Conservation (phyloP, 2,329 filamentous ascomycete species). For the Exserohilum rostratum region DNA sequence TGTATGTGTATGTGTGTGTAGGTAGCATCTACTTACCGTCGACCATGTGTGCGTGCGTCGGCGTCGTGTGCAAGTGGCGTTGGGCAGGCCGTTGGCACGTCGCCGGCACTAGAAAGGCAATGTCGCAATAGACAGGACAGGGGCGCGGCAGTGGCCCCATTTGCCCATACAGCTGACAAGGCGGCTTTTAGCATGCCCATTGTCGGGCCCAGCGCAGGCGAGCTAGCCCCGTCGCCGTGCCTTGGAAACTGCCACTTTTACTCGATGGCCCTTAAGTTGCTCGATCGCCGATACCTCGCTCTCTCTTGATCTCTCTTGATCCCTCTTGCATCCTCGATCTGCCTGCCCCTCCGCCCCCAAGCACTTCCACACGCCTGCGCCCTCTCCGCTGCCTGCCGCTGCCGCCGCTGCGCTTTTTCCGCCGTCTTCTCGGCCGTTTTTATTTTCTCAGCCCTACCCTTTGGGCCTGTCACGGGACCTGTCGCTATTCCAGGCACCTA, state of each 20-base stretch:
- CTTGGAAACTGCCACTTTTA: constrained; percentile 9
- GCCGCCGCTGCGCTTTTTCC: constrained; percentile 5
- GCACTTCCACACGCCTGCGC: neutral
- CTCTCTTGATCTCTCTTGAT: neutral
- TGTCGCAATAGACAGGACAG: constrained; percentile 16
- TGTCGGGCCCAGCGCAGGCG: constrained; percentile 9
- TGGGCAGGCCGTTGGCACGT: constrained; percentile 10
- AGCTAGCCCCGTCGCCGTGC: constrained; percentile 9
- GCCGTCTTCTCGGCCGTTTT: neutral
- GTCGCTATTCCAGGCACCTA: no score
- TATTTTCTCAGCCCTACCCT: constrained; percentile 11
- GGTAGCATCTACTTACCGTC: no score
- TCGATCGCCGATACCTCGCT: constrained; percentile 15
- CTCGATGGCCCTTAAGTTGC: constrained; percentile 14
- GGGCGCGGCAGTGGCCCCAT: constrained; percentile 1
- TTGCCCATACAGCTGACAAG: constrained; percentile 12
- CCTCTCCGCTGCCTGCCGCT: neutral
- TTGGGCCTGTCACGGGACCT: constrained; percentile 8
- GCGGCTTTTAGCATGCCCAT: constrained; percentile 8
- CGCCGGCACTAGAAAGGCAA: constrained; percentile 7
- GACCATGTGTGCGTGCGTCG: no score
- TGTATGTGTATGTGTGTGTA: no score
- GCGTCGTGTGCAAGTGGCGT: neutral
- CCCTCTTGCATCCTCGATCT: no score
- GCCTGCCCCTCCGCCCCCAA: no score